phyloP scores from a whole-genome alignment of 768 basidiomycete genomes.

The Lyophyllum semitale region DNA sequence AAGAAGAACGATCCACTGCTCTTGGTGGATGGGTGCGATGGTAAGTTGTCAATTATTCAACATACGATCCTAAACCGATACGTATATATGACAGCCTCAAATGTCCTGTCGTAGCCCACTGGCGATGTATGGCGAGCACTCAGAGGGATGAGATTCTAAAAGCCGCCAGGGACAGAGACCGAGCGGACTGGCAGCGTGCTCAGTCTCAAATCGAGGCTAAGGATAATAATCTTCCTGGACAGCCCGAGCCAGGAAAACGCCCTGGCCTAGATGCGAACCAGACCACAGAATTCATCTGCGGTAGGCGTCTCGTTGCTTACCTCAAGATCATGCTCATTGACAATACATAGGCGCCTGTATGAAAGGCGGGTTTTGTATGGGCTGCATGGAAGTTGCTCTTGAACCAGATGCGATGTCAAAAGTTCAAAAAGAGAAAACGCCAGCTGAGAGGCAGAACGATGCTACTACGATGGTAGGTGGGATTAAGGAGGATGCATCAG shows the following conservation, averaged over 20 bases:
- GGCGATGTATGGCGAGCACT: constrained; percentile 65
- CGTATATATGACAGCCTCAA: constrained; percentile 53
- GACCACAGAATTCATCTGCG: constrained; percentile 81
- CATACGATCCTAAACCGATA: constrained; percentile 14
- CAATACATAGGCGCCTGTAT: constrained; percentile 53
- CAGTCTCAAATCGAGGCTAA: constrained; percentile 23
- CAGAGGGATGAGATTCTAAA: constrained; percentile 76
- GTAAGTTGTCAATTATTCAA: constrained; percentile 38
- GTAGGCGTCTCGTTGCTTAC: constrained; percentile 26
- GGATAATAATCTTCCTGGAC: constrained; percentile 18
- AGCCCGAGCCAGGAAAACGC: constrained; percentile 43
- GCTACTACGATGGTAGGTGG: constrained; percentile 39
- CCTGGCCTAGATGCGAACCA: constrained; percentile 48
- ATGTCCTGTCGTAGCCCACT: constrained; percentile 78
- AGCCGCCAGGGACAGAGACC: constrained; percentile 59
- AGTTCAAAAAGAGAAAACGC: constrained; percentile 1
- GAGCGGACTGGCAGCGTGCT: constrained; percentile 35
- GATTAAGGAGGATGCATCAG: not conserved
- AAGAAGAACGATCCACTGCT: constrained; percentile 46
- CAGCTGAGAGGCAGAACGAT: constrained; percentile 4
- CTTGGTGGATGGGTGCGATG: constrained; percentile 87
- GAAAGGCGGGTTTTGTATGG: constrained; percentile 80
- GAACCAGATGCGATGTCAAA: constrained; percentile 33
- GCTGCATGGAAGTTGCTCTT: constrained; percentile 61
- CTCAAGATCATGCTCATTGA: not conserved